A percentile compares a stretch with the other conserved stretches of the same genome.
phyloP scores from a whole-genome alignment of 306 rosid genomes.

The Acacia confusa region DNA sequence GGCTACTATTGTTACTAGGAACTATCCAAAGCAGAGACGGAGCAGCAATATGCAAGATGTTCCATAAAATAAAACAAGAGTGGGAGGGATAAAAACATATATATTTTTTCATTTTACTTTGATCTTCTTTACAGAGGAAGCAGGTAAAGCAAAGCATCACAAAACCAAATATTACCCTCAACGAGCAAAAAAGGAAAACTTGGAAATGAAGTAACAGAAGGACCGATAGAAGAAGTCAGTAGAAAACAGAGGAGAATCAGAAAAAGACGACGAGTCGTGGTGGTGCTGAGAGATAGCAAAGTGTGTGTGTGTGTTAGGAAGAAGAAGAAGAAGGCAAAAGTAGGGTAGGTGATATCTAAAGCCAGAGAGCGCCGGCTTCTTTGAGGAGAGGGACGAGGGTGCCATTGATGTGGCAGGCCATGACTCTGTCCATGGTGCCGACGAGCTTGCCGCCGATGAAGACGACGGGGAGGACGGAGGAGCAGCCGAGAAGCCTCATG shows the following conservation, averaged over 20 bases:
- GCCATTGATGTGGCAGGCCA: conserved; percentile 94
- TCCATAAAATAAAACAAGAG: background rate
- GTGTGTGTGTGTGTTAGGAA: background rate
- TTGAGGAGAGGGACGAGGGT: conserved; percentile 90
- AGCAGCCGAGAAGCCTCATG: conserved; percentile 54
- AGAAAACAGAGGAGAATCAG: conserved; percentile 35
- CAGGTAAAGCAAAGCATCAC: conserved; percentile 31
- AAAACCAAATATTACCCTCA: conserved; percentile 29
- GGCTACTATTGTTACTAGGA: background rate
- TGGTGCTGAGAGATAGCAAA: conserved; percentile 11
- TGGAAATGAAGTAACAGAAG: conserved; percentile 14
- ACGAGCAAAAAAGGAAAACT: background rate
- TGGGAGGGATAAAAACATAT: background rate
- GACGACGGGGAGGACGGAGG: conserved; percentile 75
- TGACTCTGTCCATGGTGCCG: conserved; percentile 90
- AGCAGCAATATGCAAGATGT: too few relatives aligned
- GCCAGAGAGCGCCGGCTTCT: conserved; percentile 98
- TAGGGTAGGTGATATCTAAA: conserved; percentile 7
- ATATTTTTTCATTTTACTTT: conserved; percentile 10
- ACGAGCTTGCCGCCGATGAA: conserved; percentile 88
- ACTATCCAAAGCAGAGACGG: background rate
- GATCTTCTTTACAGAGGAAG: conserved; percentile 42
- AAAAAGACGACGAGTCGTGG: conserved; percentile 20
- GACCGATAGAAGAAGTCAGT: conserved; percentile 21
- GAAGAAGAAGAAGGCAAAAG: background rate